phyloP scores from a whole-genome alignment of 345 rosid species.

The Citrus reticulata region DNA sequence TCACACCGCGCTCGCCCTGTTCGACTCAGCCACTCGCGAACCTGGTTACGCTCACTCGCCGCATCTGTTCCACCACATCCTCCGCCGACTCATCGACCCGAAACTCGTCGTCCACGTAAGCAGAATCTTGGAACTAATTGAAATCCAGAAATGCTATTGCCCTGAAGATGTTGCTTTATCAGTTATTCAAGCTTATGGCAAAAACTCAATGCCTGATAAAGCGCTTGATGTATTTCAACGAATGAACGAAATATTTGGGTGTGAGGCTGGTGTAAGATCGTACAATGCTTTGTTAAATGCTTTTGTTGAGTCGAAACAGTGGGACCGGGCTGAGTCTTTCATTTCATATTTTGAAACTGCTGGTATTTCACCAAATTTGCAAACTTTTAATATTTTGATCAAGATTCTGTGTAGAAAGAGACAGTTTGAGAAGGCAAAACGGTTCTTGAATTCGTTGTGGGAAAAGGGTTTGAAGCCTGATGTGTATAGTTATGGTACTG shows the following conservation, averaged over 20 bases:
- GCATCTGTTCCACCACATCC: constrained; percentile 68
- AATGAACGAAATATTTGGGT: constrained; percentile 65
- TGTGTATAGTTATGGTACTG: constrained; percentile 56
- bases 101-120: constrained; percentile 40
- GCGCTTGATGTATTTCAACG: constrained; percentile 60
- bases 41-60: constrained; percentile 57
- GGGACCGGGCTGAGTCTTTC: constrained; percentile 56
- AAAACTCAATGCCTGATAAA: constrained; percentile 52
- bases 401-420: constrained; percentile 69
- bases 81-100: constrained; percentile 60
- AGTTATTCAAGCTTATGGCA: constrained; percentile 60
- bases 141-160: constrained; percentile 55
- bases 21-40: constrained; percentile 60
- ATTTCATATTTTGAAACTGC: constrained; percentile 41
- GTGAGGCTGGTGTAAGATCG: constrained; percentile 71
- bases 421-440: constrained; percentile 50
- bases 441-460: constrained; percentile 62
- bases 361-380: constrained; percentile 63
- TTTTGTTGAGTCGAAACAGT: constrained; percentile 49
- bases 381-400: constrained; percentile 67
- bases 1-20: constrained; percentile 48
- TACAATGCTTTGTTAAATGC: constrained; percentile 62
- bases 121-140: constrained; percentile 56
- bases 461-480: constrained; percentile 45
- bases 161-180: constrained; percentile 72